Conservation (phyloP, 345 rosid species). For the Brassica nigra region DNA sequence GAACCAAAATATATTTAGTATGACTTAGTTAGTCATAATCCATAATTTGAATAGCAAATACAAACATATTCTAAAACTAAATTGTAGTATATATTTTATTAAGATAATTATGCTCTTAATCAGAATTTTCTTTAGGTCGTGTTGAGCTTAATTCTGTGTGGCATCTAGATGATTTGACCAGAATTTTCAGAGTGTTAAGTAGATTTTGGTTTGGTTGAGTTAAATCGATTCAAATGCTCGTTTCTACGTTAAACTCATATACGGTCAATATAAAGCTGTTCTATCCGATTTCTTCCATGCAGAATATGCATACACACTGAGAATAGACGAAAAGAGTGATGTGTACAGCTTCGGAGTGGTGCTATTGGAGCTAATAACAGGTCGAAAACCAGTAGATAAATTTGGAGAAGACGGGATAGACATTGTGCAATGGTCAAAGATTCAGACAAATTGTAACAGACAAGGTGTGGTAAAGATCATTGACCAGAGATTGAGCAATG, state of each 20-base stretch:
- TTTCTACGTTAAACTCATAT: not conserved
- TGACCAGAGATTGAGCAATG: slow-evolving; percentile 59
- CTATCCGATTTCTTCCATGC: slow-evolving; percentile 26
- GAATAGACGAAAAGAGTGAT: slow-evolving; percentile 88
- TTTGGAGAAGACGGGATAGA: slow-evolving; percentile 84
- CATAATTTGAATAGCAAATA: not conserved
- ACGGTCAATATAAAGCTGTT: slow-evolving; percentile 31
- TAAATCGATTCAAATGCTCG: not conserved
- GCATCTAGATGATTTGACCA: not conserved
- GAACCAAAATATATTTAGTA: not conserved
- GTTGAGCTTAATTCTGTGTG: not conserved
- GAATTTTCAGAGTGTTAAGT: not conserved
- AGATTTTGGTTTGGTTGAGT: not conserved
- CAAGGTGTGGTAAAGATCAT: slow-evolving; percentile 61
- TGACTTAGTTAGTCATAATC: not conserved
- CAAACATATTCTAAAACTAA: not conserved
- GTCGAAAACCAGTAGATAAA: slow-evolving; percentile 76
- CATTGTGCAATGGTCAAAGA: slow-evolving; percentile 86
- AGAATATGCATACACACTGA: slow-evolving; percentile 90
- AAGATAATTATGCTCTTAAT: not conserved
- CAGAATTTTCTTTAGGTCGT: not conserved
- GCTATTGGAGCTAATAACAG: slow-evolving; percentile 69
- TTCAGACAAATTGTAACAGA: slow-evolving; percentile 56
- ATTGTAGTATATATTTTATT: not conserved
- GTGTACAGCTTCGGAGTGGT: slow-evolving; percentile 95